phyloP scores from a whole-genome alignment of 1,284 basidiomycete genomes.

The Leccinum huronense region DNA sequence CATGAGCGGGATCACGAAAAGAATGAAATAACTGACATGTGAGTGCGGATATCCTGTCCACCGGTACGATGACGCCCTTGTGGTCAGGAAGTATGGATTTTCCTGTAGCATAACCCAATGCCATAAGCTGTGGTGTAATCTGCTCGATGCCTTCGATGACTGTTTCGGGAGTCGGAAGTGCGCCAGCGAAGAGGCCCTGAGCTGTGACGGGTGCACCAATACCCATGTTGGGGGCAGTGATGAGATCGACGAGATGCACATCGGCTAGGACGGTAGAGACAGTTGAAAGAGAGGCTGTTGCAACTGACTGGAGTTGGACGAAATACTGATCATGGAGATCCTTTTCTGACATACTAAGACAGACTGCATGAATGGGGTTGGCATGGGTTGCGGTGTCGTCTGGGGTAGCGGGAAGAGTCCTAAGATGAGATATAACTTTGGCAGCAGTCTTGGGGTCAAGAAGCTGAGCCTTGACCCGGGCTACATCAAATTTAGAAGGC shows the following conservation, averaged over 20 bases:
- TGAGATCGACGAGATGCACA: constrained; percentile 57
- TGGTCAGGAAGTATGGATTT: constrained; percentile 66
- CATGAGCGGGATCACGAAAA: constrained; percentile 10
- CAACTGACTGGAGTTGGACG: constrained; percentile 43
- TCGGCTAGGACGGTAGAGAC: constrained; percentile 51
- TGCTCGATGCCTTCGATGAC: constrained; percentile 64
- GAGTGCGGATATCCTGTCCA: constrained; percentile 70
- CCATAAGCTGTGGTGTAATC: constrained; percentile 74
- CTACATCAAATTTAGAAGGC: constrained; percentile 51
- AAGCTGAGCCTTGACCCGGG: constrained; percentile 69
- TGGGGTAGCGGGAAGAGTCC: constrained; percentile 44
- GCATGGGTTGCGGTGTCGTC: constrained; percentile 17
- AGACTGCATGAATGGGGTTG: constrained; percentile 72
- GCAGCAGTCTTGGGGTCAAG: constrained; percentile 64
- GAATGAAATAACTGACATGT: constrained; percentile 55
- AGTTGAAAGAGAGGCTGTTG: constrained; percentile 49
- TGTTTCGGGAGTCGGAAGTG: constrained; percentile 69
- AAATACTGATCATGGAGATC: constrained; percentile 61
- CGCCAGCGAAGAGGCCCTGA: constrained; percentile 63
- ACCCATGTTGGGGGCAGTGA: constrained; percentile 56
- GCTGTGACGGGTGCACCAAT: constrained; percentile 56
- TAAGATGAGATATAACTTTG: constrained; percentile 66
- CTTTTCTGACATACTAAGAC: constrained; percentile 57
- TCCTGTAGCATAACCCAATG: constrained; percentile 73
- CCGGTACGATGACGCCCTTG: constrained; percentile 65